Evolutionary conservation across 1,284 basidiomycete genomes (phyloP), one percentile per base, ranked within the genome.

Genomic region (Apiotrichum siamense): DNA sequence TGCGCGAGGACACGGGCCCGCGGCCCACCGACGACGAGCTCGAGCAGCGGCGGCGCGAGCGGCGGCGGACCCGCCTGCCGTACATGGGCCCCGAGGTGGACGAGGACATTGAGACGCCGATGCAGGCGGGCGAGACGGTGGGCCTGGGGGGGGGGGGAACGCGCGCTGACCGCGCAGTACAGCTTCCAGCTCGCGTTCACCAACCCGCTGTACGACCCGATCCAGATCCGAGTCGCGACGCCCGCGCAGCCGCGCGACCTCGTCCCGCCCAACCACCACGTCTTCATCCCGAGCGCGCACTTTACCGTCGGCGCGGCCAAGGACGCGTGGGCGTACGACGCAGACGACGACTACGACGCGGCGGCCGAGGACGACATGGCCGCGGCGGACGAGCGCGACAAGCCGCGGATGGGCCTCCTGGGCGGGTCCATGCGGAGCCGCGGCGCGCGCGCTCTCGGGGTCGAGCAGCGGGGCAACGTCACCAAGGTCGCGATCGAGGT

Each of bases 321-420:
- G 26, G 92, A 96, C 67, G 88, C 88, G 35, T 94, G 89, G 91
- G 91, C 93, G 69, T 94, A 92, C 58, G 91, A 94, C 27, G 75
- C 83, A 47, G 85, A 87, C 37, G 86, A 86, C 25, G 86, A 85
- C 29, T 86, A 87, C 35, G 86, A 87, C 79, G 85, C 81, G 77
- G 48, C 80, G 75, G 56, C 76, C 75, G 37, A 76, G 4, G 67
- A 66, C n/a, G 67, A 64, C 12, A 60, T 58, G 11, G 63, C 42
- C 50, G 52, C 58, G 25, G 57, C 58, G 46, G 54, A 65, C 46
- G 60, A 55, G 45, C 54, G 58, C 21, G 36, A 44, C 42, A 54
- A 50, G 49, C 40, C 23, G 35, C 52, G 60, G 21, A 43, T 56
- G 74, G 69, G 60, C 74, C 63, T 45, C 77, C 58, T 72, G 78